Evolutionary conservation across 2,329 filamentous ascomycete genomes (phyloP).

Genomic region (Fonsecaea nubica): DNA sequence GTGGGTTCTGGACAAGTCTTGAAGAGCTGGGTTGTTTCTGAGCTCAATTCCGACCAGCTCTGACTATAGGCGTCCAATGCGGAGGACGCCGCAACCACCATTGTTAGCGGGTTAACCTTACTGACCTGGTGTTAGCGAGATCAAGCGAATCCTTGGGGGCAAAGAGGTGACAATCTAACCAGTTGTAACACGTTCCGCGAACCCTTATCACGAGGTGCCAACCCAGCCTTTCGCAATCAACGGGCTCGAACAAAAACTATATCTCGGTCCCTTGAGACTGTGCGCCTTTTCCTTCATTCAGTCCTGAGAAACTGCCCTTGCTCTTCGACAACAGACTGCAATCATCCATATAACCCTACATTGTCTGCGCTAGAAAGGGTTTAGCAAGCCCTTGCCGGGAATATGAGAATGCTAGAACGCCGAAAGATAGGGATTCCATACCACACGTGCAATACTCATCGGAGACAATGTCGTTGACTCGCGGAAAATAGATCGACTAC

Average conservation of each 20-base stretch:
- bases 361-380: not conserved
- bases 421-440: not conserved
- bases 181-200: conserved; percentile 14
- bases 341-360: not conserved
- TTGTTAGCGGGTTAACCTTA: not conserved
- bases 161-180: conserved; percentile 6
- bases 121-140: conserved; percentile 1
- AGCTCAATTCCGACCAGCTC: not conserved
- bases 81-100: not conserved
- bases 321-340: not conserved
- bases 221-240: not conserved
- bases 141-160: not conserved
- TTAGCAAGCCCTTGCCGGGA: not conserved
- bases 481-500: not conserved
- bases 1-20: conserved; percentile 1
- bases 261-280: not conserved
- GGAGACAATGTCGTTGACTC: not conserved
- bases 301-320: not conserved
- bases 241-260: not conserved
- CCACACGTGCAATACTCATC: not conserved
- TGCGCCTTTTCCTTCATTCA: not conserved
- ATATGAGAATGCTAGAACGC: not conserved
- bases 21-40: not conserved
- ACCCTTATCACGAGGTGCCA: not conserved
- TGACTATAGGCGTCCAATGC: not conserved